These are phyloP conservation scores for Mucor piriformis DNA, from an alignment of 371 early-diverging fungal species.

Conservation along the genomic window DNA sequence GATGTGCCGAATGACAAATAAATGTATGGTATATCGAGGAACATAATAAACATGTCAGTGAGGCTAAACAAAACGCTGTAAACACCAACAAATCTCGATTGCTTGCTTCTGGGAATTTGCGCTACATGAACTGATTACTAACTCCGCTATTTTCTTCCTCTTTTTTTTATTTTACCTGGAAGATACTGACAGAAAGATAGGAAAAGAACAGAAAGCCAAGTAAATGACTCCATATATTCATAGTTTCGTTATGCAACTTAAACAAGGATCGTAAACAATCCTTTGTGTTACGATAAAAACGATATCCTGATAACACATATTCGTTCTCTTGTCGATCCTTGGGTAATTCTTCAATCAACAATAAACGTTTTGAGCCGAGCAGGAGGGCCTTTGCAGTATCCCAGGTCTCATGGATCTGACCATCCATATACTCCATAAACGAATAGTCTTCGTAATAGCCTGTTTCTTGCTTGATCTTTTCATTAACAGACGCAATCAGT, in stretches of 20 bases:
- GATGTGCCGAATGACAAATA: constrained; percentile 55
- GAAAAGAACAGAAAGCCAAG: constrained; percentile 64
- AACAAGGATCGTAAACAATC: constrained; percentile 67
- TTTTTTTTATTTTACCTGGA: constrained; percentile 39
- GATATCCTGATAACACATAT: constrained; percentile 68
- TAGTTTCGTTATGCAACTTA: constrained; percentile 72
- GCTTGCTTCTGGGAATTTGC: constrained; percentile 49
- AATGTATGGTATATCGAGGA: constrained; percentile 66
- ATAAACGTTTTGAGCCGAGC: constrained; percentile 60
- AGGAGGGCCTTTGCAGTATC: constrained; percentile 59
- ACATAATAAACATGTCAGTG: constrained; percentile 59
- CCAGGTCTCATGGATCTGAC: constrained; percentile 52
- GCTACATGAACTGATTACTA: constrained; percentile 10
- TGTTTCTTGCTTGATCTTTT: constrained; percentile 27
- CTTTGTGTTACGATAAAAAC: constrained; percentile 58
- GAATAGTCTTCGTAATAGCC: constrained; percentile 23
- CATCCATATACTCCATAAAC: constrained; percentile 45
- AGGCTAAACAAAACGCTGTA: constrained; percentile 53
- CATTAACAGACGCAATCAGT: constrained; percentile 43
- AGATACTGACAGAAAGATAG: constrained; percentile 52
- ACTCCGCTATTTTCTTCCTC: neutral
- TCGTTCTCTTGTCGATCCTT: constrained; percentile 71
- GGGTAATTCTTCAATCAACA: constrained; percentile 65
- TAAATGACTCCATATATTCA: constrained; percentile 77
- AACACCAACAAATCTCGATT: constrained; percentile 49